Conservation (phyloP, 169 alveolate species). For the Toxoplasma gondii region DNA sequence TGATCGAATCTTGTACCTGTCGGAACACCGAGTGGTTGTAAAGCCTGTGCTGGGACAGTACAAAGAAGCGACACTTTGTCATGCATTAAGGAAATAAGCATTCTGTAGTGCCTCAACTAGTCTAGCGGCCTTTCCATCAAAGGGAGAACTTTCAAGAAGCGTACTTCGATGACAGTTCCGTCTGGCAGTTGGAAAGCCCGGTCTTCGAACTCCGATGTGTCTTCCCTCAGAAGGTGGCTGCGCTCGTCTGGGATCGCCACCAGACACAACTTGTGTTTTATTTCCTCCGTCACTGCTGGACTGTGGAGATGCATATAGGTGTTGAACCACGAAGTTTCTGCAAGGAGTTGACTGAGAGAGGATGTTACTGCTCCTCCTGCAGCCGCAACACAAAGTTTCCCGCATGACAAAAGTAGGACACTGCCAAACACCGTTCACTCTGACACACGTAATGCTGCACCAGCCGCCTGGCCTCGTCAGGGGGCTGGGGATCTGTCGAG, state of each 20-base stretch:
- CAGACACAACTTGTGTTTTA: background rate
- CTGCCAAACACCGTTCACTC: background rate
- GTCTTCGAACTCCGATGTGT: background rate
- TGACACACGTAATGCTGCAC: too few relatives aligned
- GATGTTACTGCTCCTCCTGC: slow-evolving; percentile 5
- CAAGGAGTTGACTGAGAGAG: background rate
- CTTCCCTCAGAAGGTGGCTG: background rate
- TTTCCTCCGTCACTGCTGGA: background rate
- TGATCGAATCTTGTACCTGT: too few relatives aligned
- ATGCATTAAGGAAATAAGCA: too few relatives aligned
- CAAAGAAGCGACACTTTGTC: too few relatives aligned
- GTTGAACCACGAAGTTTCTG: background rate
- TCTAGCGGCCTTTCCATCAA: too few relatives aligned
- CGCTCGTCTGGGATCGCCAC: slow-evolving; percentile 2
- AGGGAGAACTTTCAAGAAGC: background rate
- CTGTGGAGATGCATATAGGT: background rate
- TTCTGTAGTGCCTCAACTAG: too few relatives aligned
- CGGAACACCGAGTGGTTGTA: too few relatives aligned
- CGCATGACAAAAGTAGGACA: background rate
- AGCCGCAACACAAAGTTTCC: background rate
- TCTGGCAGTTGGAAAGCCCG: slow-evolving; percentile 13
- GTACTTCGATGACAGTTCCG: background rate
- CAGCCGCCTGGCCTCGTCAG: too few relatives aligned
- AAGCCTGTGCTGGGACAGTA: too few relatives aligned
- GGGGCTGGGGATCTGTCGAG: background rate